Base-by-base conservation (phyloP, 1,284 basidiomycete species). In the Crucibulum parvulum region DNA sequence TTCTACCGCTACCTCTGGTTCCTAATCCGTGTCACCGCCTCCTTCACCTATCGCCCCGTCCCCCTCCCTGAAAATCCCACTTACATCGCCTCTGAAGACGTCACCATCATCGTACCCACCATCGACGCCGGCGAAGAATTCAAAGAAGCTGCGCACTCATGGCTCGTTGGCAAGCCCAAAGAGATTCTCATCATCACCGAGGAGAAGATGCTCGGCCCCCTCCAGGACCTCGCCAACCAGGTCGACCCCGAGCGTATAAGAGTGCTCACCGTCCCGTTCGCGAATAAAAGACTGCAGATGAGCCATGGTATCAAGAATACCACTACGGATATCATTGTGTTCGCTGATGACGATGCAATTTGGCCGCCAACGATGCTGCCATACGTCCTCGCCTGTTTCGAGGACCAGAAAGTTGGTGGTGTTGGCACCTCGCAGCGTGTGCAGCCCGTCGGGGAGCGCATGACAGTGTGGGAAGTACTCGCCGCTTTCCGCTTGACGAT, bases 81-180 rank as follows among this genome's bases (percentile, higher is more conserved):
- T 16, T 97, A 96, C 76, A 79, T 91, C 67, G 92, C 94, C 53
- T 84, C 86, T 6, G 94, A 96, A 75, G 94, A 97, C 83, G 94
- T 97, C 66, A 96, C 95, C 35, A 95, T 96, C 72, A 94, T 97
- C 63, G 94, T 96, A 3, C 95, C 94, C 41, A 96, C 94, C 64
- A 96, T 97, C 72, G 94, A 97, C 73, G 94, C 95, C 11, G 94
- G 94, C 53, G 93, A 95, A 73, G 94, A 95, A 77, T 96, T 97
- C 83, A 93, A 93, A 80, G 92, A 95, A 76, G 95, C 95, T 46
- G 94, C 94, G 37, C 87, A 91, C 76, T 91, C 87, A 67, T 96
- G 94, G 95, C 90, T 97, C 60, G 87, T 89, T 65, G 93, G 93
- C 66, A 90, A 92, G 67, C 95, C 94, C 13, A 95, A 94, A 73